Evolutionary conservation across 805 yeast genomes (phyloP).

Genomic region (Pichia paraexigua): DNA sequence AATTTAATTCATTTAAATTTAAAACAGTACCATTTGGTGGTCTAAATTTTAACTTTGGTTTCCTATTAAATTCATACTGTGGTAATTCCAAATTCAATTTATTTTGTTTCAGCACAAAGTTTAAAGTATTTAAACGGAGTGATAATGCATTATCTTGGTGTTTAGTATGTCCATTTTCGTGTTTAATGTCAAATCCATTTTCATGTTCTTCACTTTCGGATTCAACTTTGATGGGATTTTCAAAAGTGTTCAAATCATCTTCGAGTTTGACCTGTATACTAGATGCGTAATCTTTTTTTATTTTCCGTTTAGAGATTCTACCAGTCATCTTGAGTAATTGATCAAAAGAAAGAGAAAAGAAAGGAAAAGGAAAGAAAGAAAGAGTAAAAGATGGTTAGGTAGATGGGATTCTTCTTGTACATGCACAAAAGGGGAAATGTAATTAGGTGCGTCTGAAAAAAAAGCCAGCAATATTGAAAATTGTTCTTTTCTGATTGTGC

Average conservation of each 20-base stretch:
- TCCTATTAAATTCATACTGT: conserved; percentile 24
- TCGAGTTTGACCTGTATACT: not conserved
- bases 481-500: not conserved
- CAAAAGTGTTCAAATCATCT: not conserved
- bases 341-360: too few species aligned
- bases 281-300: not conserved
- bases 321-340: not conserved
- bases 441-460: not conserved
- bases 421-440: not conserved
- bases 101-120: not conserved
- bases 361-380: too few species aligned
- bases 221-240: not conserved
- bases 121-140: not conserved
- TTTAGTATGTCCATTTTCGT: not conserved
- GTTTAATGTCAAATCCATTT: not conserved
- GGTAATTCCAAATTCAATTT: conserved; percentile 11
- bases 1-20: conserved; percentile 27
- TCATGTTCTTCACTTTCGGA: not conserved
- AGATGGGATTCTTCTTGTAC: too few species aligned
- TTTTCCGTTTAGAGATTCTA: not conserved
- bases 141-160: not conserved
- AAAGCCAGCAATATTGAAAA: not conserved
- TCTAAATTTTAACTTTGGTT: conserved; percentile 39
- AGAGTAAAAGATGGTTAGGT: not conserved
- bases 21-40: conserved; percentile 40